Percentiles rank a stretch among this genome's conserved stretches.
phyloP scores from a whole-genome alignment of 106 monocot species.

The Allium sativum region DNA sequence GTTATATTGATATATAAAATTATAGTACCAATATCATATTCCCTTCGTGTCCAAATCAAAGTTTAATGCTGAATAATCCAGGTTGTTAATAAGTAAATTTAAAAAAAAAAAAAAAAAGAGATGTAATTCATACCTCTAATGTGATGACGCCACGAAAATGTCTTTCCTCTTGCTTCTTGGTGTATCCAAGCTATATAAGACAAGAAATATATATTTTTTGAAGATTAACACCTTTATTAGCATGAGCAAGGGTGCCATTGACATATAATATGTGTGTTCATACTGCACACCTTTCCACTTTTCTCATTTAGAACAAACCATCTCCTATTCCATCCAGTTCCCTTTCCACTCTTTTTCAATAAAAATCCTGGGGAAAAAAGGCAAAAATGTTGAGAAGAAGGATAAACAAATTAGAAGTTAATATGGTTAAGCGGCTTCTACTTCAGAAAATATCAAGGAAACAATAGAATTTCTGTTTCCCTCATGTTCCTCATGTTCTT shows the following conservation, averaged over 20 bases:
- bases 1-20: no score
- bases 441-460: no score
- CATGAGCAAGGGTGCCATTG: no score
- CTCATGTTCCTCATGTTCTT: no score
- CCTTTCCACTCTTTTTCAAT: slow-evolving; percentile 83
- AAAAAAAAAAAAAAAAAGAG: not conserved
- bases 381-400: not conserved
- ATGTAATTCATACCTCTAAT: slow-evolving; percentile 52
- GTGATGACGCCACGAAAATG: slow-evolving; percentile 92
- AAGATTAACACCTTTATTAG: no score
- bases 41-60: no score
- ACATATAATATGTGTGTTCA: no score
- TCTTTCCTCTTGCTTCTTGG: slow-evolving; percentile 92
- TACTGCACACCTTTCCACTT: slow-evolving; percentile 68
- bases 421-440: no score
- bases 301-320: slow-evolving; percentile 99
- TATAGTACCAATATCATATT: no score
- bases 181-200: slow-evolving; percentile 78
- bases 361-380: slow-evolving; percentile 35
- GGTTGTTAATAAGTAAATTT: not conserved
- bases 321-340: slow-evolving; percentile 78
- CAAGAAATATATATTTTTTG: not conserved
- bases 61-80: not conserved
- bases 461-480: no score
- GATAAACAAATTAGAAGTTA: no score